Percentiles rank a stretch among this genome's conserved stretches.
phyloP scores from a whole-genome alignment of 2,329 filamentous ascomycete genomes.

The Neofusicoccum sp. region DNA sequence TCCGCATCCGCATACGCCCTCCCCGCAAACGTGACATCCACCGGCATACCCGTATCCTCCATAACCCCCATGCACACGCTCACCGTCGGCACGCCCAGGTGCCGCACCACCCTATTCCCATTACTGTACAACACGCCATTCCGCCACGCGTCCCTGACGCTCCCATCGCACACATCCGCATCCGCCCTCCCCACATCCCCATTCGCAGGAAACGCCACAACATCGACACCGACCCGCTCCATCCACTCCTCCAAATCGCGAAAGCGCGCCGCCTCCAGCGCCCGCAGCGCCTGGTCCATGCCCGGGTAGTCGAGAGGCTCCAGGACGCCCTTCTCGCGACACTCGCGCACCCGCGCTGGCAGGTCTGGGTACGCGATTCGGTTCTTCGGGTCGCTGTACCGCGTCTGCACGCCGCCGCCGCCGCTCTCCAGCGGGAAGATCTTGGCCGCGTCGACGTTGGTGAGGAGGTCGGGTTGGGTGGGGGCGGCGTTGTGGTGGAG shows the following conservation, averaged over 20 bases:
- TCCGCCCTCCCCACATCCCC: slow-evolving; percentile 49
- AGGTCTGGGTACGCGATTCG: not conserved
- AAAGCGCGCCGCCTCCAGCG: slow-evolving; percentile 46
- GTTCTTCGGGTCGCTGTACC: slow-evolving; percentile 10
- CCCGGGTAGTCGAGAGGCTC: slow-evolving; percentile 33
- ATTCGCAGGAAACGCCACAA: slow-evolving; percentile 47
- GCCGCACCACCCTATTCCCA: slow-evolving; percentile 50
- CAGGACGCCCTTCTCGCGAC: not conserved
- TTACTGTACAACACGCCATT: slow-evolving; percentile 53
- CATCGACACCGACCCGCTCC: slow-evolving; percentile 37
- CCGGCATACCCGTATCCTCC: slow-evolving; percentile 46
- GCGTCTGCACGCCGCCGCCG: slow-evolving; percentile 32
- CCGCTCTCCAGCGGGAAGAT: slow-evolving; percentile 24
- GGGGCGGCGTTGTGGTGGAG: slow-evolving; percentile 43
- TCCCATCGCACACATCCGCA: slow-evolving; percentile 34
- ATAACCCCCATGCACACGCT: slow-evolving; percentile 51
- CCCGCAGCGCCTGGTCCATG: slow-evolving; percentile 38
- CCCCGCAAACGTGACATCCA: slow-evolving; percentile 50
- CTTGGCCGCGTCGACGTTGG: slow-evolving; percentile 25
- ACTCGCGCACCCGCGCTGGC: not conserved
- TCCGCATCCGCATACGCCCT: slow-evolving; percentile 45
- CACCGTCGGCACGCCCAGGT: slow-evolving; percentile 52
- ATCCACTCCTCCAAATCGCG: slow-evolving; percentile 48
- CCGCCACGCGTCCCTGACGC: slow-evolving; percentile 37
- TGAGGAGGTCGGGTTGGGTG: slow-evolving; percentile 24